Evolutionary conservation across 1,139 yeast species (phyloP).

Genomic region (Hansenula lynferdii): DNA sequence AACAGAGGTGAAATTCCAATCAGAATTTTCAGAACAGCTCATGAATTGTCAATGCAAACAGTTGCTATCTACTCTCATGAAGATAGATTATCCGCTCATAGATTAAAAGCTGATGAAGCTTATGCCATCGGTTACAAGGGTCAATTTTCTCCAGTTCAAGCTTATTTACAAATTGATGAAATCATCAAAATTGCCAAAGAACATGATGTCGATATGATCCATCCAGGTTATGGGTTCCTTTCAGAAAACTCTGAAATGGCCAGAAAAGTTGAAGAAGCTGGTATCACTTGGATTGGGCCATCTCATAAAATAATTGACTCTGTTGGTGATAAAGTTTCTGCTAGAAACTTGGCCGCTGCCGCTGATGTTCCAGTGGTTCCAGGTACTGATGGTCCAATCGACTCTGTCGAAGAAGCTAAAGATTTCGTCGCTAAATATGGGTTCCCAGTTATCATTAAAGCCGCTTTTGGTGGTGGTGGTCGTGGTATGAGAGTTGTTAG

Average conservation of each 20-base stretch:
- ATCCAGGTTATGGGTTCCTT: constrained; percentile 97
- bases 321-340: constrained; percentile 98
- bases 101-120: constrained; percentile 89
- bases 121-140: constrained; percentile 90
- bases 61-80: constrained; percentile 97
- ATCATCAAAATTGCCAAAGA: constrained; percentile 85
- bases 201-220: constrained; percentile 92
- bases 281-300: constrained; percentile 97
- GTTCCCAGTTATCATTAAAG: constrained; percentile 94
- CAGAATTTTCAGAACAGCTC: constrained; percentile 93
- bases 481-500: constrained; percentile 99
- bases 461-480: constrained; percentile 99
- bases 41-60: constrained; percentile 95
- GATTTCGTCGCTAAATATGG: constrained; percentile 81
- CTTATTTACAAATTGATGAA: constrained; percentile 94
- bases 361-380: constrained; percentile 94
- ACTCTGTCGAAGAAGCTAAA: constrained; percentile 68
- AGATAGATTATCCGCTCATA: constrained; percentile 91
- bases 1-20: constrained; percentile 95
- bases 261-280: constrained; percentile 81
- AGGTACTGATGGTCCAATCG: constrained; percentile 98
- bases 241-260: constrained; percentile 96
- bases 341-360: constrained; percentile 77
- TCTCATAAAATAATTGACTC: constrained; percentile 82
- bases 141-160: constrained; percentile 92